phyloP scores from a whole-genome alignment of 148 eudicot species.

The Camellia sinensis region DNA sequence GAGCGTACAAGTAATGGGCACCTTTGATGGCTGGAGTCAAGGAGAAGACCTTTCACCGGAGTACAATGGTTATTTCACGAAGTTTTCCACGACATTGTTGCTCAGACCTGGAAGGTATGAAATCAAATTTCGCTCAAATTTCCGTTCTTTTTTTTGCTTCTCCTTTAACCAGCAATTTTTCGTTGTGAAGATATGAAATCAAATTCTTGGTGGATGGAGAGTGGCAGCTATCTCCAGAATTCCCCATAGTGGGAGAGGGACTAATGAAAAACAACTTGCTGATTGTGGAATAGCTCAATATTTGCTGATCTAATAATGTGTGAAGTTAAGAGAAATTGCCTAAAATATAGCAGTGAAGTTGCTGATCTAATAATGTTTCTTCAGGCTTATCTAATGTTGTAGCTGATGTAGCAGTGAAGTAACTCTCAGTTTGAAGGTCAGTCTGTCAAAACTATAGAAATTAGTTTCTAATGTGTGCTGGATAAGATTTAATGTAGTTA shows the following conservation, averaged over 20 bases:
- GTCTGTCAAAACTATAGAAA: not conserved
- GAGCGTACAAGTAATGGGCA: slow-evolving; percentile 99
- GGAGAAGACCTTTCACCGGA: slow-evolving; percentile 89
- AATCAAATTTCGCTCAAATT: too few relatives aligned
- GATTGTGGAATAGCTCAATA: slow-evolving; percentile 51
- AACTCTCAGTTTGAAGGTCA: not conserved
- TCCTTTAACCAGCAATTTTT: not conserved
- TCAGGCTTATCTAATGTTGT: not conserved
- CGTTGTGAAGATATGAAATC: slow-evolving; percentile 42
- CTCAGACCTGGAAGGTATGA: slow-evolving; percentile 99
- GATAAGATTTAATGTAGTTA: not conserved
- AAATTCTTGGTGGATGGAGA: slow-evolving; percentile 95
- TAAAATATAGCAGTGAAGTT: not conserved
- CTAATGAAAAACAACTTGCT: slow-evolving; percentile 67
- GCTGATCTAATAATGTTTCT: not conserved
- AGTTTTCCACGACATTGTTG: slow-evolving; percentile 65
- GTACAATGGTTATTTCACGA: slow-evolving; percentile 68
- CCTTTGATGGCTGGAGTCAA: slow-evolving; percentile 93
- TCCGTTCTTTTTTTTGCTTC: not conserved
- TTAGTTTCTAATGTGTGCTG: not conserved
- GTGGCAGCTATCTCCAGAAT: slow-evolving; percentile 75
- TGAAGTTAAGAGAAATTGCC: not conserved
- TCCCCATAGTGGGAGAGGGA: slow-evolving; percentile 79
- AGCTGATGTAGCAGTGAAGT: not conserved
- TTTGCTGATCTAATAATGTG: not conserved